These are phyloP conservation scores for Luvunga scandens DNA, from an alignment of 345 rosid genomes.

Conservation along the genomic window DNA sequence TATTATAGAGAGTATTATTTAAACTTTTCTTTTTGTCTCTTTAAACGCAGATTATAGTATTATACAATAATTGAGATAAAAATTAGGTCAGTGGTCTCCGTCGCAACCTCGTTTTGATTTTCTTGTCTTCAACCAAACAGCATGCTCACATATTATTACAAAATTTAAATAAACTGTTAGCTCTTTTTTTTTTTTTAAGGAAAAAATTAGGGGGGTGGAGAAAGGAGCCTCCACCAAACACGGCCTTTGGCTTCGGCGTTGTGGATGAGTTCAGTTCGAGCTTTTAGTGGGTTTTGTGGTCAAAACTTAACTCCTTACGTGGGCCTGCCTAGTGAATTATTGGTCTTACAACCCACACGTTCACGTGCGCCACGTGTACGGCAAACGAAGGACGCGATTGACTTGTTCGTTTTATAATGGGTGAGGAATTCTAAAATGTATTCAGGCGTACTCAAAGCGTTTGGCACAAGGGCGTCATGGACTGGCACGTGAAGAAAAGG, in stretches of 20 bases:
- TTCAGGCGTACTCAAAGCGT: neutral
- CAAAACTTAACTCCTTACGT: conserved; percentile 13
- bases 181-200: neutral
- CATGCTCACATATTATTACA: neutral
- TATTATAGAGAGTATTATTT: no score
- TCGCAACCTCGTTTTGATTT: conserved; percentile 19
- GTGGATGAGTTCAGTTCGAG: neutral
- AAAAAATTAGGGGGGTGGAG: neutral
- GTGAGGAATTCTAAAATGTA: neutral
- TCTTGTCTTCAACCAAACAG: conserved; percentile 23
- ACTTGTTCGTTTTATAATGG: neutral
- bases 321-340: conserved; percentile 20
- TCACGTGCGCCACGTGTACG: conserved; percentile 37
- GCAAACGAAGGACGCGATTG: neutral
- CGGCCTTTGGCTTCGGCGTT: neutral
- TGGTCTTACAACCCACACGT: conserved; percentile 24
- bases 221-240: conserved; percentile 7
- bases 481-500: no score
- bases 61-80: neutral
- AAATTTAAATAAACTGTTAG: neutral
- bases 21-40: neutral
- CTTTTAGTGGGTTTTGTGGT: conserved; percentile 9
- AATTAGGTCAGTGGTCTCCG: neutral
- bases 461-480: neutral
- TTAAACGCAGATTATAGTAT: neutral